These are phyloP conservation scores for Paramecium sonneborni DNA, from an alignment of 73 alveolate genomes.

Conservation along the genomic window DNA sequence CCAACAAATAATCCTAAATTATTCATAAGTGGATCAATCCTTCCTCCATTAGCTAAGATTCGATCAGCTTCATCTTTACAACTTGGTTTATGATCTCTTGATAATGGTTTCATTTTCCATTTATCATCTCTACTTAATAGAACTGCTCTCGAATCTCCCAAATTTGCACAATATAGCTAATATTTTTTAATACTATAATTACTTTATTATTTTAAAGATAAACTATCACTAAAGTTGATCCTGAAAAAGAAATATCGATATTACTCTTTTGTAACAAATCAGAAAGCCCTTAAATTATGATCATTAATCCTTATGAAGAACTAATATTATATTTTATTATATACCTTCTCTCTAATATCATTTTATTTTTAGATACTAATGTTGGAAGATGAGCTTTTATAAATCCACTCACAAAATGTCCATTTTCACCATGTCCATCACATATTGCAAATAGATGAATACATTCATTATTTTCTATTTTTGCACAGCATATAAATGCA, in stretches of 20 bases:
- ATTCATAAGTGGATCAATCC: slow-evolving; percentile 79
- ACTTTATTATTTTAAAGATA: slow-evolving; percentile 6
- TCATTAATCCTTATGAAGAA: slow-evolving; percentile 6
- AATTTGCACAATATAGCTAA: slow-evolving; percentile 80
- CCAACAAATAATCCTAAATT: slow-evolving; percentile 68
- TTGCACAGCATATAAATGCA: neutral
- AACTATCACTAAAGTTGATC: slow-evolving; percentile 73
- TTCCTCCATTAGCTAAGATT: slow-evolving; percentile 83
- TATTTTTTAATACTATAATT: neutral
- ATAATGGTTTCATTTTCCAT: slow-evolving; percentile 79
- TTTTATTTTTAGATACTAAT: neutral
- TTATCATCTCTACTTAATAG: slow-evolving; percentile 59
- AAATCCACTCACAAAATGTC: slow-evolving; percentile 55
- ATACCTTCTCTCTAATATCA: neutral
- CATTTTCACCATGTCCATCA: slow-evolving; percentile 68
- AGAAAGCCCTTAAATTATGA: neutral
- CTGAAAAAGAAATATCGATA: slow-evolving; percentile 70
- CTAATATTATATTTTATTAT: neutral
- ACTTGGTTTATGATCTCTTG: slow-evolving; percentile 98
- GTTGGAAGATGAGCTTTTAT: slow-evolving; percentile 34
- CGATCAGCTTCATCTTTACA: slow-evolving; percentile 90
- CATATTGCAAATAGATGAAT: slow-evolving; percentile 51
- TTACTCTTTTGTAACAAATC: slow-evolving; percentile 43
- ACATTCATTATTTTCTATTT: neutral
- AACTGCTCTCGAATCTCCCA: slow-evolving; percentile 95